phyloP scores from a whole-genome alignment of 148 eudicot genomes.

The Gaultheria prostrata region DNA sequence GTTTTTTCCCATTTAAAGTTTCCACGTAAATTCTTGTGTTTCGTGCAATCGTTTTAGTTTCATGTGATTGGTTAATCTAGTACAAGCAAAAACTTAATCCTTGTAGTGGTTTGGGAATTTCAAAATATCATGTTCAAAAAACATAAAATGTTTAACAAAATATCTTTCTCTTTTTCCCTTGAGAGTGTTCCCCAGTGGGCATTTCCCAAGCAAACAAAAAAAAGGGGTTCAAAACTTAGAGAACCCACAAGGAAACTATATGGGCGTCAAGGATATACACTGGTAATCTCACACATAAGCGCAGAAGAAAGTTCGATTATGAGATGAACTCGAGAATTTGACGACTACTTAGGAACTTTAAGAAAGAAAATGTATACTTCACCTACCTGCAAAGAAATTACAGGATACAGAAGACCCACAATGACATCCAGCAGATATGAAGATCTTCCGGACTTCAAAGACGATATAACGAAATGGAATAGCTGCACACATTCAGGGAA shows the following conservation, averaged over 20 bases:
- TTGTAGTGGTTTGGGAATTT: too few species aligned
- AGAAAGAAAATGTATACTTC: background rate
- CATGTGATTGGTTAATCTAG: too few species aligned
- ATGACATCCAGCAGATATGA: slow-evolving; percentile 67
- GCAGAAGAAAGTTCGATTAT: background rate
- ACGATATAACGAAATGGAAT: slow-evolving; percentile 83
- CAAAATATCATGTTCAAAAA: background rate
- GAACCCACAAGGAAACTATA: background rate
- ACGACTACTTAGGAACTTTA: background rate
- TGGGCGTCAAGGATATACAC: background rate
- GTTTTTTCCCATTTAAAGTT: too few species aligned
- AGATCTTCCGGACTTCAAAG: slow-evolving; percentile 94
- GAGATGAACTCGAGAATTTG: background rate
- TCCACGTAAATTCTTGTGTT: too few species aligned
- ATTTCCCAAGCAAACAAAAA: background rate
- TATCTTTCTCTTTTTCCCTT: background rate
- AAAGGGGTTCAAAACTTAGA: background rate
- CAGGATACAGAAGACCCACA: slow-evolving; percentile 80
- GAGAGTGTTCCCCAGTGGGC: background rate
- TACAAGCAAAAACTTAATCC: too few species aligned
- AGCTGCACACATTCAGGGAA: slow-evolving; percentile 44
- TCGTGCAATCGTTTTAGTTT: too few species aligned
- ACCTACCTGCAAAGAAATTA: slow-evolving; percentile 87
- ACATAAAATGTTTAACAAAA: background rate
- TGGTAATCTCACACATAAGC: background rate